Conservation (phyloP, 345 rosid genomes). For the Sisymbrium altissimum region DNA sequence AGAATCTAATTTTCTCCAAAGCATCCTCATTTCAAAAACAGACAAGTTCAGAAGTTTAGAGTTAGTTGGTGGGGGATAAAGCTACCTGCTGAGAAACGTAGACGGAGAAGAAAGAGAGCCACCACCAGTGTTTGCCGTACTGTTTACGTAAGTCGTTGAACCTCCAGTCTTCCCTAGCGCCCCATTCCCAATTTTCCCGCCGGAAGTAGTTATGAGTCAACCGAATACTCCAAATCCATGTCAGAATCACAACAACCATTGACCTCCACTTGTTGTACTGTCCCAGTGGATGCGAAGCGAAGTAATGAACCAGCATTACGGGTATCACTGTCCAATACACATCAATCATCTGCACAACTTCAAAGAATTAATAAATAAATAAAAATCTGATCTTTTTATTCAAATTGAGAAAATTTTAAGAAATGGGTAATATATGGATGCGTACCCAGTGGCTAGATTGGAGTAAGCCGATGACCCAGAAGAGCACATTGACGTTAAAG, state of each 20-base stretch:
- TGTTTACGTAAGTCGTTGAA: slow-evolving; percentile 75
- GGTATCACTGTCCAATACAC: slow-evolving; percentile 95
- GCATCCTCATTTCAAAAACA: background rate
- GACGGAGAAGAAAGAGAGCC: slow-evolving; percentile 87
- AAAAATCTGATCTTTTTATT: background rate
- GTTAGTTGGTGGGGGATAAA: background rate
- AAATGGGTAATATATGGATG: background rate
- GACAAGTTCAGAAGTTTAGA: slow-evolving; percentile 5
- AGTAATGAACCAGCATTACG: slow-evolving; percentile 73
- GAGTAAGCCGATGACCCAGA: slow-evolving; percentile 77
- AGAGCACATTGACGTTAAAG: slow-evolving; percentile 86
- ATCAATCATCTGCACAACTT: slow-evolving; percentile 71
- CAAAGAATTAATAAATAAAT: background rate
- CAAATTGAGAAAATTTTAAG: background rate
- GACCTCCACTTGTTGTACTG: slow-evolving; percentile 68
- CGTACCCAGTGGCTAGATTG: slow-evolving; percentile 87
- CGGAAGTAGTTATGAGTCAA: slow-evolving; percentile 84
- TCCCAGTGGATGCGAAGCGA: slow-evolving; percentile 64
- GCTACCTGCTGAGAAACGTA: slow-evolving; percentile 86
- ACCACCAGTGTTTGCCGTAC: slow-evolving; percentile 92
- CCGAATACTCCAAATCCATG: slow-evolving; percentile 86
- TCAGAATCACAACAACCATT: slow-evolving; percentile 47
- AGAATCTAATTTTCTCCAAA: background rate
- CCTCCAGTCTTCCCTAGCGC: slow-evolving; percentile 97
- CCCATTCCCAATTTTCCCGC: slow-evolving; percentile 97